These are phyloP conservation scores for Diddensiella caesifluorescens DNA, from an alignment of 805 yeast species.

Conservation along the genomic window DNA sequence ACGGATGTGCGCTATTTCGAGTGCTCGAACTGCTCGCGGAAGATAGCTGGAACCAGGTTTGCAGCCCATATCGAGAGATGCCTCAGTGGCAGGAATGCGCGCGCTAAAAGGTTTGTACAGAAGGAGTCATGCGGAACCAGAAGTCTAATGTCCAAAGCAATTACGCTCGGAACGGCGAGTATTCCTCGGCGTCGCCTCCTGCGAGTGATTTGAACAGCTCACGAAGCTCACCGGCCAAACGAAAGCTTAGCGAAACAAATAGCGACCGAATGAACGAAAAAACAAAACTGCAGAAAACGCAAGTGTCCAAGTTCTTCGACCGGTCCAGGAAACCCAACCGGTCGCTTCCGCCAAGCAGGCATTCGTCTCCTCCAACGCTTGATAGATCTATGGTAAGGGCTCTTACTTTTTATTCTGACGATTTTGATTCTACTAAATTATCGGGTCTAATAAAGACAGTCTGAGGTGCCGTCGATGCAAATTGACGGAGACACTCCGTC, in stretches of 20 bases:
- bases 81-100: constrained; percentile 54
- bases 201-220: constrained; percentile 6
- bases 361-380: constrained; percentile 9
- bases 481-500: too few relatives aligned
- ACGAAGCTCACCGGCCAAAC: constrained; percentile 17
- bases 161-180: constrained; percentile 3
- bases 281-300: constrained; percentile 16
- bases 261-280: constrained; percentile 4
- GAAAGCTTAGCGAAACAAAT: constrained; percentile 9
- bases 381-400: constrained; percentile 1
- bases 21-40: constrained; percentile 78
- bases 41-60: constrained; percentile 84
- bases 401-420: not conserved
- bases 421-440: not conserved
- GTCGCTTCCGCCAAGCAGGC: constrained; percentile 11
- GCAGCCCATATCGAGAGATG: constrained; percentile 93
- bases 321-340: constrained; percentile 8
- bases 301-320: constrained; percentile 19
- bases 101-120: constrained; percentile 8
- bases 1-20: constrained; percentile 60
- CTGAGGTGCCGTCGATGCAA: not conserved
- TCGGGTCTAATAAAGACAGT: not conserved
- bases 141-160: not conserved
- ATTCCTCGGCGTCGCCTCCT: constrained; percentile 14
- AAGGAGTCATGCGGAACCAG: not conserved